A percentile compares a stretch with the other conserved stretches of the same genome.
These are phyloP conservation scores for Lecanosticta acicola DNA, from an alignment of 2,329 filamentous ascomycete genomes.

Conservation along the genomic window DNA sequence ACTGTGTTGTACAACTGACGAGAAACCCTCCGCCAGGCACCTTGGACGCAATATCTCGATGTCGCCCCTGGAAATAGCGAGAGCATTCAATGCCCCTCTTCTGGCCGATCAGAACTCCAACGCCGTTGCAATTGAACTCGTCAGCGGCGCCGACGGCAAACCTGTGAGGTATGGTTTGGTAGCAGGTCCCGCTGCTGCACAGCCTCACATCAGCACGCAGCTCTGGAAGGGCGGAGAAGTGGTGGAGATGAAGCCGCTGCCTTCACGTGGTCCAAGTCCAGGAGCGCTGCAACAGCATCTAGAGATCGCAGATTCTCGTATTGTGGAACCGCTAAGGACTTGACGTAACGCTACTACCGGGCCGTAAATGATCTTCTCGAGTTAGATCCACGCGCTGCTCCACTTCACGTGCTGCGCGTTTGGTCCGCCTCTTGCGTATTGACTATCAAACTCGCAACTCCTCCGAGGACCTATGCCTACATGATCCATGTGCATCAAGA, in stretches of 20 bases:
- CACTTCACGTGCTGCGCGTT: too few species aligned
- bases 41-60: conserved; percentile 5
- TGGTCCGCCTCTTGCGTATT: too few species aligned
- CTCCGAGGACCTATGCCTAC: too few species aligned
- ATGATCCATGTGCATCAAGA: too few species aligned
- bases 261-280: neutral
- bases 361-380: too few species aligned
- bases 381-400: too few species aligned
- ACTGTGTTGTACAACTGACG: neutral
- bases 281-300: neutral
- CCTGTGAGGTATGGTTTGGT: conserved; percentile 2
- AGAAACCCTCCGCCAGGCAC: neutral
- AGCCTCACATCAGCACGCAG: too few species aligned
- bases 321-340: neutral
- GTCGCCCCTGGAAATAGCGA: conserved; percentile 5
- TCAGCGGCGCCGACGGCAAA: neutral
- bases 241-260: neutral
- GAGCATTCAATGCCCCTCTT: conserved; percentile 6
- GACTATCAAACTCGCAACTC: too few species aligned
- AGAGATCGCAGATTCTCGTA: neutral
- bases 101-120: conserved; percentile 3
- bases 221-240: neutral
- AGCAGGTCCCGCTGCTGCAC: neutral
- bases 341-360: too few species aligned
- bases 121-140: conserved; percentile 3